Percentiles rank a stretch among this genome's conserved stretches.
Evolutionary conservation across 1,284 basidiomycete species (phyloP).

Genomic region (Schizophyllum commune): DNA sequence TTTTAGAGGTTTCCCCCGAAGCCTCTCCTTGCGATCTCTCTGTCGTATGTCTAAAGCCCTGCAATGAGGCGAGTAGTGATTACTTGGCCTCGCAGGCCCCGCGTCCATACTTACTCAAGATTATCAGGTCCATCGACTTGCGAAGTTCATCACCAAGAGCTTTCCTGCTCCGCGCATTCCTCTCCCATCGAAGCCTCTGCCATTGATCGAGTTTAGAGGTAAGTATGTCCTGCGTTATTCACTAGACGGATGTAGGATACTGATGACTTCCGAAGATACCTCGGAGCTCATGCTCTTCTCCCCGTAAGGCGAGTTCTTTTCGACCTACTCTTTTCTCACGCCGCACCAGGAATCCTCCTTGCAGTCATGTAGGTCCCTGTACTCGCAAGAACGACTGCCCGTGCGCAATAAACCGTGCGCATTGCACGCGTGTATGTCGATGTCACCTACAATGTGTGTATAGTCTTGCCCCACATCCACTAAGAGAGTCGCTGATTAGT

Average conservation of each 20-base stretch:
- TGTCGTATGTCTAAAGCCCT: conserved; percentile 33
- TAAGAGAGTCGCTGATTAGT: neutral
- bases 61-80: conserved; percentile 29
- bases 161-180: neutral
- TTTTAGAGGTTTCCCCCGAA: conserved; percentile 29
- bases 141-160: neutral
- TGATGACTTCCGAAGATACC: neutral
- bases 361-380: conserved; percentile 40
- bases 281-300: too few species aligned
- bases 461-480: neutral
- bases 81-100: neutral
- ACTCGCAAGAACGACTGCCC: conserved; percentile 23
- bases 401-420: conserved; percentile 29
- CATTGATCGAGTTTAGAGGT: neutral
- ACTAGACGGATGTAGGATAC: neutral
- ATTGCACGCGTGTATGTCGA: conserved; percentile 30
- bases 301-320: neutral
- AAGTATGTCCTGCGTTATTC: neutral
- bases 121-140: neutral
- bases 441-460: conserved; percentile 31
- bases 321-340: conserved; percentile 7
- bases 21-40: conserved; percentile 36
- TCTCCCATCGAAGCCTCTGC: neutral
- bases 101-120: neutral
- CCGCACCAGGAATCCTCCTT: conserved; percentile 25